phyloP scores from a whole-genome alignment of 2,329 filamentous ascomycete genomes.

The Cercospora zeae-maydis region DNA sequence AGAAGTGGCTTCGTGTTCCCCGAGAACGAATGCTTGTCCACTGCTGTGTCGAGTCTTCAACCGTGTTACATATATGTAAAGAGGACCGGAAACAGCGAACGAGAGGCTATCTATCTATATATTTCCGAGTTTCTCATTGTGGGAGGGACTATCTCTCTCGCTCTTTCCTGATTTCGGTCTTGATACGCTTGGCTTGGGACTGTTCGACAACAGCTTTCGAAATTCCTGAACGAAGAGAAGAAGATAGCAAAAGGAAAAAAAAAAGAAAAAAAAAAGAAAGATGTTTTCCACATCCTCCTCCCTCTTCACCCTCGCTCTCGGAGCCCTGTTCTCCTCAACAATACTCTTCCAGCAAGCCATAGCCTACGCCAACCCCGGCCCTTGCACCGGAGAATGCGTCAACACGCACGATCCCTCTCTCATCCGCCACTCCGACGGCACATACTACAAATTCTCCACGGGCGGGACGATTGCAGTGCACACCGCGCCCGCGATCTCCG shows the following conservation, averaged over 20 bases:
- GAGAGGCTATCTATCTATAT: too few species aligned
- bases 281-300: conserved; percentile 10
- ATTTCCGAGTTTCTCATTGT: too few species aligned
- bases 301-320: conserved; percentile 6
- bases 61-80: background rate
- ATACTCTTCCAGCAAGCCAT: conserved; percentile 11
- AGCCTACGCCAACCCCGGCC: conserved; percentile 41
- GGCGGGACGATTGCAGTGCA: conserved; percentile 50
- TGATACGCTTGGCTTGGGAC: too few species aligned
- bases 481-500: conserved; percentile 46
- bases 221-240: too few species aligned
- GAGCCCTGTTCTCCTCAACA: conserved; percentile 19
- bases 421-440: conserved; percentile 49
- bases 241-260: background rate
- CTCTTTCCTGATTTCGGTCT: too few species aligned
- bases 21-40: background rate
- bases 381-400: conserved; percentile 43
- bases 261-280: background rate
- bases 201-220: too few species aligned
- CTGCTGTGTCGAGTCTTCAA: background rate
- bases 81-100: too few species aligned
- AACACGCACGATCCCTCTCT: conserved; percentile 51
- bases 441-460: conserved; percentile 54
- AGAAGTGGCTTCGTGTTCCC: background rate
- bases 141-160: too few species aligned